phyloP scores from a whole-genome alignment of 164 flowering plant species.

The Magnolia kwangsiensis region DNA sequence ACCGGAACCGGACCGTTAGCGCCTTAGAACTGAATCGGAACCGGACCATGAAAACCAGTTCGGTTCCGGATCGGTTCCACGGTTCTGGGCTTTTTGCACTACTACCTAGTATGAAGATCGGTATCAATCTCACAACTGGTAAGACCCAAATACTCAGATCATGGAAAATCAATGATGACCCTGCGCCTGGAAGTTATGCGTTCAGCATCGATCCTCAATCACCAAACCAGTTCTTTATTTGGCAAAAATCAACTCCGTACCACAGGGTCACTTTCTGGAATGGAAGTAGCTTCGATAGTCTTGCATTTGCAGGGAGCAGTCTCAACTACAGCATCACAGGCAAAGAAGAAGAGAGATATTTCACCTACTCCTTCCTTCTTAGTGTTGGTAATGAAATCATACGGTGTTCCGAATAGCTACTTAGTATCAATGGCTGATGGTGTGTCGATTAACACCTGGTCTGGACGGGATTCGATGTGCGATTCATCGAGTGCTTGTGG shows the following conservation, averaged over 20 bases:
- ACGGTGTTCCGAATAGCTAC: neutral
- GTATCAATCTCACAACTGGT: constrained; percentile 17
- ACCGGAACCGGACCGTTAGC: too few relatives aligned
- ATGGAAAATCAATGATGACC: constrained; percentile 14
- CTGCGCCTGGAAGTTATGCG: constrained; percentile 24
- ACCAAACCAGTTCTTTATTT: constrained; percentile 12
- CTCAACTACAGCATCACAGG: neutral
- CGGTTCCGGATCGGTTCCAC: too few relatives aligned
- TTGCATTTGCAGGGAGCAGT: neutral
- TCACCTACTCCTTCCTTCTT: neutral
- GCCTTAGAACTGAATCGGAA: too few relatives aligned
- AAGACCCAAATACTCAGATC: constrained; percentile 20
- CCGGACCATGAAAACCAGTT: too few relatives aligned
- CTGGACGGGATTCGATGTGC: neutral
- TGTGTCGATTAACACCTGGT: neutral
- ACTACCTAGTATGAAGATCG: constrained; percentile 35
- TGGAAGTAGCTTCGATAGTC: neutral
- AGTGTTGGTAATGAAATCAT: neutral
- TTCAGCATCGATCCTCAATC: constrained; percentile 19
- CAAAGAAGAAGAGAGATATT: neutral
- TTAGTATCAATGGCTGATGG: neutral
- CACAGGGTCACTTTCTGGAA: constrained; percentile 19
- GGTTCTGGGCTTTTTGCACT: too few relatives aligned
- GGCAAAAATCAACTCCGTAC: constrained; percentile 4
- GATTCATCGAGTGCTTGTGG: neutral